Conservation (phyloP, 2,329 filamentous ascomycete genomes). For the Cytospora leucostoma region DNA sequence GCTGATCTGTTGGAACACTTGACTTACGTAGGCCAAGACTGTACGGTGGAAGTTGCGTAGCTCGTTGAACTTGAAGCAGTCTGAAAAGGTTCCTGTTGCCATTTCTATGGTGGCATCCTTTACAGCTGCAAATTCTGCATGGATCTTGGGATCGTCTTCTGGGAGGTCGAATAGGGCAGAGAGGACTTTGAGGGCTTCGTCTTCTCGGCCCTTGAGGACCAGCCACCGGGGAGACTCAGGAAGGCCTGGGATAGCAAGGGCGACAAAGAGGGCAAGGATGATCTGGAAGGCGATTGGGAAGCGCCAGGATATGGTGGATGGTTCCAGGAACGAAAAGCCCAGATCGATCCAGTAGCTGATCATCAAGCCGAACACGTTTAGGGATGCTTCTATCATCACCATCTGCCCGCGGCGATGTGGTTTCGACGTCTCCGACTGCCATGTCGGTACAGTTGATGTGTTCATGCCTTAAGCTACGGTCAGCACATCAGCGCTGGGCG, state of each 20-base stretch:
- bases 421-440: slow-evolving; percentile 28
- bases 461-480: slow-evolving; percentile 22
- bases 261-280: slow-evolving; percentile 28
- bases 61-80: slow-evolving; percentile 21
- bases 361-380: slow-evolving; percentile 72
- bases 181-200: slow-evolving; percentile 25
- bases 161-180: slow-evolving; percentile 18
- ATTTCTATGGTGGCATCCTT: slow-evolving; percentile 19
- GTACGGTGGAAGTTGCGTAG: slow-evolving; percentile 22
- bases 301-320: slow-evolving; percentile 37
- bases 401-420: slow-evolving; percentile 26
- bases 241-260: slow-evolving; percentile 24
- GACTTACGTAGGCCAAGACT: slow-evolving; percentile 21
- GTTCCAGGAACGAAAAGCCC: slow-evolving; percentile 26
- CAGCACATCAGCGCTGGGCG: background rate
- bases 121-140: slow-evolving; percentile 21
- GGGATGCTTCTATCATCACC: slow-evolving; percentile 30
- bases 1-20: slow-evolving; percentile 47
- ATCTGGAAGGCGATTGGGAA: slow-evolving; percentile 37
- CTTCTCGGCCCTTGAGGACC: slow-evolving; percentile 27
- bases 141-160: slow-evolving; percentile 17
- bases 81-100: slow-evolving; percentile 14
- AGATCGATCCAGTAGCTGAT: slow-evolving; percentile 60
- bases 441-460: slow-evolving; percentile 28
- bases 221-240: slow-evolving; percentile 31